A percentile compares a stretch with the other conserved stretches of the same genome.
Conservation (phyloP, 371 early-diverging fungal species). For the Apophysomyces trapeziformis region DNA sequence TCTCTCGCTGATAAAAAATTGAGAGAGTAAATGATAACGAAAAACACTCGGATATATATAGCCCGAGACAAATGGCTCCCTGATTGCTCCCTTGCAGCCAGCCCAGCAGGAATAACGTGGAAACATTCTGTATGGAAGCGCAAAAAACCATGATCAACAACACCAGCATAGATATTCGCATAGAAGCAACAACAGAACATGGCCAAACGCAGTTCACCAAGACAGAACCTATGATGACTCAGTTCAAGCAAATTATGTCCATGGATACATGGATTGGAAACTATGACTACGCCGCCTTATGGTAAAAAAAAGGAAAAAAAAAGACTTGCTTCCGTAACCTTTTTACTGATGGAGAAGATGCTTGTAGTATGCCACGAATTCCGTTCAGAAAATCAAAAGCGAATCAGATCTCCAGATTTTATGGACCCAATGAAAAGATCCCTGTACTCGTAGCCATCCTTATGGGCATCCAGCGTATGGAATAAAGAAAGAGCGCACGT, state of each 20-base stretch:
- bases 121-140: slow-evolving; percentile 24
- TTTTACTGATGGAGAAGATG: neutral
- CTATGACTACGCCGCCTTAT: slow-evolving; percentile 40
- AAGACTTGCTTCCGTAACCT: neutral
- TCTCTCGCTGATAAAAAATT: neutral
- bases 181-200: slow-evolving; percentile 9
- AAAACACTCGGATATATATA: neutral
- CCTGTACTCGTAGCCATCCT: slow-evolving; percentile 35
- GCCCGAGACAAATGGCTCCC: neutral
- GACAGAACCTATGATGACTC: no score
- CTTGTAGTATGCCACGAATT: slow-evolving; percentile 31
- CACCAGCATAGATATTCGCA: slow-evolving; percentile 14
- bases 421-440: slow-evolving; percentile 36
- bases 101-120: slow-evolving; percentile 20
- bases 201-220: no score
- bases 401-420: slow-evolving; percentile 28
- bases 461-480: slow-evolving; percentile 40
- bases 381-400: slow-evolving; percentile 23
- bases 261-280: slow-evolving; percentile 34
- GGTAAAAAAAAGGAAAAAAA: slow-evolving; percentile 13
- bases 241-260: neutral
- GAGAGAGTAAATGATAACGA: neutral
- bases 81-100: slow-evolving; percentile 24
- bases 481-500: neutral
- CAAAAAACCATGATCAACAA: slow-evolving; percentile 5